Percentiles rank a stretch among this genome's conserved stretches.
Evolutionary conservation across 2,329 filamentous ascomycete genomes (phyloP).

Genomic region (Blastomyces silverae): DNA sequence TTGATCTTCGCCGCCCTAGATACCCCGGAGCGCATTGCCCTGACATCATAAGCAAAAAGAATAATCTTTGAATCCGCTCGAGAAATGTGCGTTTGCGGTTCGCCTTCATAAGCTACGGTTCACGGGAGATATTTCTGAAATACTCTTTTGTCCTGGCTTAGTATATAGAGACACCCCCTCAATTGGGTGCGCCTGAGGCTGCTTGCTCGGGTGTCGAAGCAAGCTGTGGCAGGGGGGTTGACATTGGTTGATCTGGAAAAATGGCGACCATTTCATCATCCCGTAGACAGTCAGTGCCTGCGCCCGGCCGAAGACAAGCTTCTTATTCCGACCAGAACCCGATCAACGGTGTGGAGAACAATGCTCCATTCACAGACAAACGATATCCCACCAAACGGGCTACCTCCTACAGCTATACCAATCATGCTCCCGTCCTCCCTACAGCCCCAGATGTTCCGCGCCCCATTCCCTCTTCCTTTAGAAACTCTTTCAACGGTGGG

Average conservation of each 20-base stretch:
- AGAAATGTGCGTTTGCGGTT: background rate
- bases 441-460: conserved; percentile 56
- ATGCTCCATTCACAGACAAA: conserved; percentile 22
- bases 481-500: conserved; percentile 43
- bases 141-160: background rate
- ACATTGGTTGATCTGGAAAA: background rate
- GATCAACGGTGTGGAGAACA: conserved; percentile 22
- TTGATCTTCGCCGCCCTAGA: background rate
- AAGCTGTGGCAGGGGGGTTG: background rate
- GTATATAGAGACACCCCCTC: background rate
- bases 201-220: background rate
- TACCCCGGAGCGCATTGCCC: conserved; percentile 1
- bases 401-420: conserved; percentile 9
- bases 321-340: conserved; percentile 13
- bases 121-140: background rate
- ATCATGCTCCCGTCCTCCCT: conserved; percentile 32
- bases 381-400: conserved; percentile 8
- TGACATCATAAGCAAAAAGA: background rate
- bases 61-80: background rate
- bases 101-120: background rate
- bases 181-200: conserved; percentile 3
- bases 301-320: background rate
- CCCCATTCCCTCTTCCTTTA: conserved; percentile 54
- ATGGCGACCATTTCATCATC: conserved; percentile 11
- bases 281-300: conserved; percentile 9